A percentile compares a stretch with the other conserved stretches of the same genome.
Evolutionary conservation across 345 rosid species (phyloP).

Genomic region (Eucalyptus fibrosa): DNA sequence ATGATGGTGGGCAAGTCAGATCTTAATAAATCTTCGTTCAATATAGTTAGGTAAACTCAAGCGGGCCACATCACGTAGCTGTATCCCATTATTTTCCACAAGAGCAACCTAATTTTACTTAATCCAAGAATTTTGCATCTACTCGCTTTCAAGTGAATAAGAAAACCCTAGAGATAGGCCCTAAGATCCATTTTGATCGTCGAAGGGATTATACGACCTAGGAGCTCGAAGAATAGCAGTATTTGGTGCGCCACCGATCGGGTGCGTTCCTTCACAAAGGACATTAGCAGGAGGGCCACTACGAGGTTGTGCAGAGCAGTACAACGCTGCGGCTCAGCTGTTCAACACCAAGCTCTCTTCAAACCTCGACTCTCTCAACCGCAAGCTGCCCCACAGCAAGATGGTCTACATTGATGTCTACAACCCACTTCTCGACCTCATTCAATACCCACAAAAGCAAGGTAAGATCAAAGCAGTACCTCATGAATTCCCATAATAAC

Average conservation of each 20-base stretch:
- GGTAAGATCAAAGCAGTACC: slow-evolving; percentile 3
- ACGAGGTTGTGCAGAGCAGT: slow-evolving; percentile 10
- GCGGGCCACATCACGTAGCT: neutral
- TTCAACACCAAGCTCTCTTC: slow-evolving; percentile 16
- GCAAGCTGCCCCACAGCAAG: slow-evolving; percentile 1
- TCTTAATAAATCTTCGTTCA: neutral
- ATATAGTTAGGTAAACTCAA: neutral
- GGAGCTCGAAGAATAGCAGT: slow-evolving; percentile 31
- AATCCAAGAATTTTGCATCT: neutral
- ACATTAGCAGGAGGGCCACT: slow-evolving; percentile 12
- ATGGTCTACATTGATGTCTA: slow-evolving; percentile 33
- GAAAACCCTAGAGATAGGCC: neutral
- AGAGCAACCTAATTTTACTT: neutral
- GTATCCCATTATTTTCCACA: neutral
- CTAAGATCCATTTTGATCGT: neutral
- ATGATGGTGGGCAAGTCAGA: neutral
- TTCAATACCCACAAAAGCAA: slow-evolving; percentile 14
- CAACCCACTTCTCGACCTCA: slow-evolving; percentile 22
- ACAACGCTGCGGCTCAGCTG: slow-evolving; percentile 6
- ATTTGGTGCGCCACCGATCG: slow-evolving; percentile 19
- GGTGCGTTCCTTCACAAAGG: slow-evolving; percentile 31
- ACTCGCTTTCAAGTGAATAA: neutral
- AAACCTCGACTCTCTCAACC: slow-evolving; percentile 1
- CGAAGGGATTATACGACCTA: slow-evolving; percentile 15
- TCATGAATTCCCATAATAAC: neutral